A percentile compares a stretch with the other conserved stretches of the same genome.
phyloP scores from a whole-genome alignment of 345 rosid species.

The Gossypioides kirkii region DNA sequence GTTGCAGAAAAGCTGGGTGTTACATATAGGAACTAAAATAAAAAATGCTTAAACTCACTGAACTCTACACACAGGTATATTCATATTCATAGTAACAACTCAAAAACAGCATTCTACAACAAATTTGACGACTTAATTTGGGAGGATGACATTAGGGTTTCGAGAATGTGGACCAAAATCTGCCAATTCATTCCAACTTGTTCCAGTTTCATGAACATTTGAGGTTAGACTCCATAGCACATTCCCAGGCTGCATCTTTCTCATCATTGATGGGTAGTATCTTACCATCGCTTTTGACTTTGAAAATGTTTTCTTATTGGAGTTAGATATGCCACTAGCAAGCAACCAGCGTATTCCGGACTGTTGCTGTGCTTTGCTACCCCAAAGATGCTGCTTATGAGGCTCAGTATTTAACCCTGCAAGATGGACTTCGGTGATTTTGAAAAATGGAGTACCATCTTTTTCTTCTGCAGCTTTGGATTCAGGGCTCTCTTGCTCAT shows the following conservation, averaged over 20 bases:
- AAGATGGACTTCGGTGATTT: conserved; percentile 44
- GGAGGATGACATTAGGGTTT: conserved; percentile 48
- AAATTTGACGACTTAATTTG: conserved; percentile 22
- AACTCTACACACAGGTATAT: background rate
- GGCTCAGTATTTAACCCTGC: conserved; percentile 51
- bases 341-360: conserved; percentile 64
- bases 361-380: conserved; percentile 45
- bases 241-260: conserved; percentile 22
- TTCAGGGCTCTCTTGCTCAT: conserved; percentile 17
- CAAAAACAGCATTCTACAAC: background rate
- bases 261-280: conserved; percentile 24
- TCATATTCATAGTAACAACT: background rate
- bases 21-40: background rate
- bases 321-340: conserved; percentile 46
- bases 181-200: conserved; percentile 23
- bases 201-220: conserved; percentile 17
- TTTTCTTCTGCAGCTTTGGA: background rate
- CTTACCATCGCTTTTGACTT: conserved; percentile 40
- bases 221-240: conserved; percentile 67
- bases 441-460: conserved; percentile 29
- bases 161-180: conserved; percentile 35
- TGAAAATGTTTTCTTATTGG: conserved; percentile 29
- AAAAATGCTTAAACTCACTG: background rate
- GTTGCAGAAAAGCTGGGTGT: background rate
- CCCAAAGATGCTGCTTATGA: conserved; percentile 40